phyloP scores from a whole-genome alignment of 2,329 filamentous ascomycete species.

The Cyclaneusma minus region DNA sequence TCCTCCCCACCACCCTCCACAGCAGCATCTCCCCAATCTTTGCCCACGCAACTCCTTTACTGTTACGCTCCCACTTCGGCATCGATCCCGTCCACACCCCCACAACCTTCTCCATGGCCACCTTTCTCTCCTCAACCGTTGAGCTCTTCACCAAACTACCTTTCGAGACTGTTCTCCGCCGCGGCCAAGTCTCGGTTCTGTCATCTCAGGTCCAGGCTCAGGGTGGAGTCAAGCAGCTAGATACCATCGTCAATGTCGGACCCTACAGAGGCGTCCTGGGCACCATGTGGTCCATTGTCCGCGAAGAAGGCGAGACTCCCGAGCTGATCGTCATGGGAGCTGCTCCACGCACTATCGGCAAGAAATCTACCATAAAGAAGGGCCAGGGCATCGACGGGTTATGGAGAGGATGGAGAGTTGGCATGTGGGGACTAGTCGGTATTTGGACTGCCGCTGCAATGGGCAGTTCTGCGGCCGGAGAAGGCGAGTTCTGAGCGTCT shows the following conservation, averaged over 20 bases:
- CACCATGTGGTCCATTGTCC: conserved; percentile 76
- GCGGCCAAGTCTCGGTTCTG: conserved; percentile 68
- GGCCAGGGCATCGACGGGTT: conserved; percentile 38
- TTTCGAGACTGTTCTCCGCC: conserved; percentile 77
- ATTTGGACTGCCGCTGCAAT: conserved; percentile 28
- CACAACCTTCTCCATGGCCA: conserved; percentile 64
- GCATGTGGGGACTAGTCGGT: conserved; percentile 36
- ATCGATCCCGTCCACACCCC: conserved; percentile 74
- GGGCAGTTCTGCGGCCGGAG: conserved; percentile 13
- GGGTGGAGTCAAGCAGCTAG: conserved; percentile 26
- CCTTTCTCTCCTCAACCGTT: conserved; percentile 64
- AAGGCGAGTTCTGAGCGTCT: conserved; percentile 14
- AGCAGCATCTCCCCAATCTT: conserved; percentile 72
- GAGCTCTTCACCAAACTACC: conserved; percentile 82
- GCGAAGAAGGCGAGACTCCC: conserved; percentile 52
- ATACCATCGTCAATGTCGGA: conserved; percentile 68
- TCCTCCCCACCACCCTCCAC: conserved; percentile 77
- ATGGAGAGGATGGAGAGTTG: conserved; percentile 40
- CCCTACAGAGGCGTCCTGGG: conserved; percentile 76
- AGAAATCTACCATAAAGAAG: conserved; percentile 14
- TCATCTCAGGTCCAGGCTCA: conserved; percentile 28
- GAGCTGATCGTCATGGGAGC: conserved; percentile 5
- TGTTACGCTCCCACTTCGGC: conserved; percentile 70
- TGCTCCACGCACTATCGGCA: conserved; percentile 1
- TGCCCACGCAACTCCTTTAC: conserved; percentile 66